Evolutionary conservation across 108 stramenopile genomes (phyloP).

Genomic region (Skeletonema grethae): DNA sequence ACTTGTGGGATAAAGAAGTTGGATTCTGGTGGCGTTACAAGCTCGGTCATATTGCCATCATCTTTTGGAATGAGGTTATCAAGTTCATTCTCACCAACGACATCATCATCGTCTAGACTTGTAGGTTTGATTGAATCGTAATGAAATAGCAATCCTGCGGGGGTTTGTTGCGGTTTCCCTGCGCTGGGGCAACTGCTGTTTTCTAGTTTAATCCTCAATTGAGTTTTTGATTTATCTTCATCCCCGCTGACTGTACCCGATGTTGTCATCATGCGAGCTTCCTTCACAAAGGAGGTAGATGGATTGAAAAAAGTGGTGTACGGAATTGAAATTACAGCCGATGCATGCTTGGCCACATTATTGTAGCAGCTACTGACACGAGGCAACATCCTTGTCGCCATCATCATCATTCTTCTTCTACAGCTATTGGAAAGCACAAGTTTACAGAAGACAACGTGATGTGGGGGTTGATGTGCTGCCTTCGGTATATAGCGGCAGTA

Average conservation of each 20-base stretch:
- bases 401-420: neutral
- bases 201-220: neutral
- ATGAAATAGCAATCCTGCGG: slow-evolving; percentile 30
- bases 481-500: too few relatives aligned
- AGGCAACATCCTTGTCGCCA: neutral
- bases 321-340: neutral
- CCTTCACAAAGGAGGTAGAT: neutral
- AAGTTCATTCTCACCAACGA: neutral
- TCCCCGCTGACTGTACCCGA: neutral
- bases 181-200: neutral
- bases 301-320: neutral
- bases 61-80: slow-evolving; percentile 32
- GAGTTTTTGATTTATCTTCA: neutral
- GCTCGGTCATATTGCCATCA: slow-evolving; percentile 34
- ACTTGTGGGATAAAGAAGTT: slow-evolving; percentile 65
- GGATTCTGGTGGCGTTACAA: slow-evolving; percentile 29
- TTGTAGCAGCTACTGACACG: neutral
- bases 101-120: neutral
- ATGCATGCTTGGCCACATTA: neutral
- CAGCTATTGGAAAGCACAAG: too few relatives aligned
- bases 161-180: slow-evolving; percentile 25
- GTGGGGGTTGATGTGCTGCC: too few relatives aligned
- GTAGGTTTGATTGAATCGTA: slow-evolving; percentile 13
- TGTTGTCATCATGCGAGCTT: neutral
- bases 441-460: too few relatives aligned